These are phyloP conservation scores for Coemansia sp. DNA, from an alignment of 192 early-diverging fungal species.

Conservation along the genomic window DNA sequence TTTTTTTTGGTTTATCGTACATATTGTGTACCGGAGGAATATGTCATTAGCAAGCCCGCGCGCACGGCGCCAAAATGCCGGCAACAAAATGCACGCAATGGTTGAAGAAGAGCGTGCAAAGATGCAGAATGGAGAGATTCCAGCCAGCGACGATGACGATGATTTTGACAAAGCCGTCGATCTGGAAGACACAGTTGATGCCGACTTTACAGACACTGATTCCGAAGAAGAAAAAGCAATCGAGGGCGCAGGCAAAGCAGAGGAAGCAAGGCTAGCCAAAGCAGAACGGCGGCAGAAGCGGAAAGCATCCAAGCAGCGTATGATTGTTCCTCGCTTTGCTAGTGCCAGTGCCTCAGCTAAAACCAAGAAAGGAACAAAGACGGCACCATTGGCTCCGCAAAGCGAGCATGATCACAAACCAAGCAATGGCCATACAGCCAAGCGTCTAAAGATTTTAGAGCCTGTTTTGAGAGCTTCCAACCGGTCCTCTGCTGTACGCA, in stretches of 20 bases:
- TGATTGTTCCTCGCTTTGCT: slow-evolving; percentile 36
- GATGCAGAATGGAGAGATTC: slow-evolving; percentile 23
- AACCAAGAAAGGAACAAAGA: not conserved
- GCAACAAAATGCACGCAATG: slow-evolving; percentile 45
- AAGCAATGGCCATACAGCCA: not conserved
- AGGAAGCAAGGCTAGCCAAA: slow-evolving; percentile 17
- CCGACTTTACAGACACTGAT: slow-evolving; percentile 47
- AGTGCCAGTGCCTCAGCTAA: slow-evolving; percentile 1
- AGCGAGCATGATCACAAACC: slow-evolving; percentile 1
- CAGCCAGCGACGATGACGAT: slow-evolving; percentile 41
- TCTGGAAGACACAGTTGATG: slow-evolving; percentile 33
- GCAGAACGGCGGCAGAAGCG: slow-evolving; percentile 28
- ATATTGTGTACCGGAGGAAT: not conserved
- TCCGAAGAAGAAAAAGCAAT: slow-evolving; percentile 36
- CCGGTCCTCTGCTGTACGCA: slow-evolving; percentile 36
- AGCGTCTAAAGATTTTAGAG: slow-evolving; percentile 1
- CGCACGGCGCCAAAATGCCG: slow-evolving; percentile 44
- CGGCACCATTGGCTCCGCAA: too few relatives aligned
- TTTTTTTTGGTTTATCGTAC: not conserved
- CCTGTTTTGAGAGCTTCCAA: slow-evolving; percentile 34
- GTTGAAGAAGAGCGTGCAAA: slow-evolving; percentile 43
- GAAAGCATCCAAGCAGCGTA: slow-evolving; percentile 27
- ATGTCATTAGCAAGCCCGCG: slow-evolving; percentile 10
- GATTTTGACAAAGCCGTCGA: slow-evolving; percentile 30
- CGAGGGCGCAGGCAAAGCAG: slow-evolving; percentile 21